Evolutionary conservation across 2,329 filamentous ascomycete species (phyloP).

Genomic region (Proliferodiscus dingleyae): DNA sequence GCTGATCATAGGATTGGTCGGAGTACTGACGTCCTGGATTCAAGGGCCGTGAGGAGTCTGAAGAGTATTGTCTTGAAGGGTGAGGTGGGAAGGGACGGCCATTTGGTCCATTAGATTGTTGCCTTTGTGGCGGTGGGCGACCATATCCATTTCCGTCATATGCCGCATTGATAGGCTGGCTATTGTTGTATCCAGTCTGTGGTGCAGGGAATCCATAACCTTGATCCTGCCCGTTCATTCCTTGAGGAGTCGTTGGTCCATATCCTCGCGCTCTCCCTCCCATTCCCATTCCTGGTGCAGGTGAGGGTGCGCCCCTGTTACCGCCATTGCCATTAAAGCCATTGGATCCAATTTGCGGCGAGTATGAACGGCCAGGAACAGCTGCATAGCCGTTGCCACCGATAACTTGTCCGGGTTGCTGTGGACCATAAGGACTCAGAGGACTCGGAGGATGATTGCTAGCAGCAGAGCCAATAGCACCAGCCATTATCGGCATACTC

Average conservation of each 20-base stretch:
- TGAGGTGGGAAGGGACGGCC: slow-evolving; percentile 15
- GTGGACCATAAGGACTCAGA: slow-evolving; percentile 19
- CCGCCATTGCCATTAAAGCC: slow-evolving; percentile 13
- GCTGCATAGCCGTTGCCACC: slow-evolving; percentile 24
- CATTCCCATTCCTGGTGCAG: background rate
- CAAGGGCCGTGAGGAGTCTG: slow-evolving; percentile 19
- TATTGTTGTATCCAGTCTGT: slow-evolving; percentile 18
- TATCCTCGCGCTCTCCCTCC: slow-evolving; percentile 9
- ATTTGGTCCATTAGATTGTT: slow-evolving; percentile 19
- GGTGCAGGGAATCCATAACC: slow-evolving; percentile 12
- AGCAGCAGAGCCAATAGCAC: slow-evolving; percentile 23
- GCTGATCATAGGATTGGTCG: slow-evolving; percentile 15
- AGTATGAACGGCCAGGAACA: slow-evolving; percentile 16
- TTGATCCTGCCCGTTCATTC: slow-evolving; percentile 5
- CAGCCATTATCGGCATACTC: slow-evolving; percentile 37
- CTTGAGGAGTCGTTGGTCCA: slow-evolving; percentile 5
- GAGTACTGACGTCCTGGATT: slow-evolving; percentile 23
- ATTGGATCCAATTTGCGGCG: slow-evolving; percentile 12
- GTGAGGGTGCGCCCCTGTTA: background rate
- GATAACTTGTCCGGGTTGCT: slow-evolving; percentile 17
- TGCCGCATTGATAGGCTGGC: slow-evolving; percentile 8
- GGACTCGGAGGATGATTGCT: slow-evolving; percentile 17
- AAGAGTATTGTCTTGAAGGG: slow-evolving; percentile 22
- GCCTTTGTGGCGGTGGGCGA: slow-evolving; percentile 16
- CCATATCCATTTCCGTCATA: slow-evolving; percentile 14